phyloP scores from a whole-genome alignment of 1,139 yeast species.

The Candida tropicalis region DNA sequence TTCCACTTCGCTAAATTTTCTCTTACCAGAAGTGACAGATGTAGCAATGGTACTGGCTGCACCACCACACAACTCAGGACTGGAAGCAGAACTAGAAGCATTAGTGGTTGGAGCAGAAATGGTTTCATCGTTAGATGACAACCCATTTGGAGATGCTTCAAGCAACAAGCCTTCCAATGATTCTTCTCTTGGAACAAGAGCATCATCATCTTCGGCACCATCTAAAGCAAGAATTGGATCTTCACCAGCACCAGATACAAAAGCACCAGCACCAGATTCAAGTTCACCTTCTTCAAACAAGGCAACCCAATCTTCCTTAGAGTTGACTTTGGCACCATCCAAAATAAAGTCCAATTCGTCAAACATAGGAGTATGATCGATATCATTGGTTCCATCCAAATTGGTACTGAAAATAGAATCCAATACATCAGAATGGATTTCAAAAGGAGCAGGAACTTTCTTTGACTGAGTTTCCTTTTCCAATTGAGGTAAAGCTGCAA shows the following conservation, averaged over 20 bases:
- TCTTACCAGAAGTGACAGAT: constrained; percentile 19
- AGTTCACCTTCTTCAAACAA: constrained; percentile 45
- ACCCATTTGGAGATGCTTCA: constrained; percentile 15
- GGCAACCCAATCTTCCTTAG: constrained; percentile 63
- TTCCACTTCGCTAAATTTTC: constrained; percentile 34
- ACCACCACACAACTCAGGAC: constrained; percentile 7
- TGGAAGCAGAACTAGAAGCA: constrained; percentile 13
- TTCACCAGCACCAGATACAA: background rate
- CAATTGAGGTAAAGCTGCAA: constrained; percentile 11
- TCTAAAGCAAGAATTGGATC: constrained; percentile 16
- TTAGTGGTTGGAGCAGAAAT: constrained; percentile 16
- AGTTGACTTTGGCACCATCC: constrained; percentile 48
- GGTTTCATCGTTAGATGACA: constrained; percentile 15
- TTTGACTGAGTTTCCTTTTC: constrained; percentile 10
- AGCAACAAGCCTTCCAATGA: constrained; percentile 17
- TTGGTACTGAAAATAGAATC: constrained; percentile 62
- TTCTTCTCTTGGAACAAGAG: constrained; percentile 26
- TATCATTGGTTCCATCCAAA: constrained; percentile 40
- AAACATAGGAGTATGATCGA: constrained; percentile 66
- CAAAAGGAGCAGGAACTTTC: constrained; percentile 41
- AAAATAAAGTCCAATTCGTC: constrained; percentile 52
- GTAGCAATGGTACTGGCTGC: constrained; percentile 13
- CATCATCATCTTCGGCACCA: constrained; percentile 13
- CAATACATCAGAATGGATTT: constrained; percentile 59
- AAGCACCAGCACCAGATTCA: constrained; percentile 4